Conservation (phyloP, 371 early-diverging fungal genomes). For the Lichtheimia hyalospora region DNA sequence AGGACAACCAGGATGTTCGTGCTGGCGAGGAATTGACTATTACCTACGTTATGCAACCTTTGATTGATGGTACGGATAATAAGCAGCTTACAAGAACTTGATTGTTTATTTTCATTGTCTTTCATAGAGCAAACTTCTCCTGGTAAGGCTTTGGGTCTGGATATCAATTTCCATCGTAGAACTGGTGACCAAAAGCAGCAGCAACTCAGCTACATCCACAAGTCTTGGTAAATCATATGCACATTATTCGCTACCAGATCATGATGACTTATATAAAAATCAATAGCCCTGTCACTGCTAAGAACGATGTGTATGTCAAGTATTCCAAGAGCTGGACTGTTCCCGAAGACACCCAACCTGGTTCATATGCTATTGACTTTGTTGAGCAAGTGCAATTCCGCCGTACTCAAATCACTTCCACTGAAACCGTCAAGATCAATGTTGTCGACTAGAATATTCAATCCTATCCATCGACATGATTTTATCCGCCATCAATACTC, state of each 20-base stretch:
- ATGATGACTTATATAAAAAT: not conserved
- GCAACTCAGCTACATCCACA: slow-evolving; percentile 28
- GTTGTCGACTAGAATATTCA: slow-evolving; percentile 38
- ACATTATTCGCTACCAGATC: too few relatives aligned
- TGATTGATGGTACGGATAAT: slow-evolving; percentile 29
- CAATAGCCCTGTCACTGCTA: slow-evolving; percentile 35
- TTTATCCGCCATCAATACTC: not conserved
- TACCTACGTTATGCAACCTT: slow-evolving; percentile 51
- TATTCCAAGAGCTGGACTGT: slow-evolving; percentile 47
- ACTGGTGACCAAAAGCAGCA: slow-evolving; percentile 40
- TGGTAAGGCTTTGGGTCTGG: slow-evolving; percentile 36
- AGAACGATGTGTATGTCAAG: slow-evolving; percentile 30
- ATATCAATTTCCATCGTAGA: slow-evolving; percentile 42
- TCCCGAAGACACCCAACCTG: slow-evolving; percentile 49
- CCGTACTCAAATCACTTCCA: slow-evolving; percentile 27
- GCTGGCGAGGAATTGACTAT: slow-evolving; percentile 34
- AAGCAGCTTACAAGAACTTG: not conserved
- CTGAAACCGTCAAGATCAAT: slow-evolving; percentile 43
- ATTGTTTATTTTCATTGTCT: slow-evolving; percentile 1
- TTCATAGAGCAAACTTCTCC: slow-evolving; percentile 27
- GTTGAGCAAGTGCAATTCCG: slow-evolving; percentile 36
- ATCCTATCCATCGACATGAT: too few relatives aligned
- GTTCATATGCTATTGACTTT: slow-evolving; percentile 56
- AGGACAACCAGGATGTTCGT: slow-evolving; percentile 31
- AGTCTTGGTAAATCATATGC: slow-evolving; percentile 29